A percentile compares a stretch with the other conserved stretches of the same genome.
Evolutionary conservation across 345 rosid genomes (phyloP).

Genomic region (Bruguiera parviflora): DNA sequence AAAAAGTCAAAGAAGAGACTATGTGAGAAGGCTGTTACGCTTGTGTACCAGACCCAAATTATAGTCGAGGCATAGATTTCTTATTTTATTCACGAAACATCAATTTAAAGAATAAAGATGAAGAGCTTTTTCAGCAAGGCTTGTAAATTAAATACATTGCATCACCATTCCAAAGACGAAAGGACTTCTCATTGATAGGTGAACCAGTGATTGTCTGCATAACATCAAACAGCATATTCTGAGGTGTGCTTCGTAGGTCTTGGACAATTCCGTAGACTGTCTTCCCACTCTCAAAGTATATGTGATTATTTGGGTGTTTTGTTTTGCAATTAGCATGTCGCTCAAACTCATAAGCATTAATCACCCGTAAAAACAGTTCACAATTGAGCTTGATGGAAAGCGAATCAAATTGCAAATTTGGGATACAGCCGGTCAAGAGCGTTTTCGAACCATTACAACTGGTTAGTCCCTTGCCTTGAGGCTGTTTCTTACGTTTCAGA

Average conservation of each 20-base stretch:
- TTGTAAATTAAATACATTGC: neutral
- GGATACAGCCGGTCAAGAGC: slow-evolving; percentile 68
- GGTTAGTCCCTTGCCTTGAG: slow-evolving; percentile 22
- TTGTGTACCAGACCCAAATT: neutral
- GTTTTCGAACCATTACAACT: slow-evolving; percentile 54
- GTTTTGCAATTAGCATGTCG: slow-evolving; percentile 32
- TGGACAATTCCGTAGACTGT: slow-evolving; percentile 57
- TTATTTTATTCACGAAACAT: too few relatives aligned
- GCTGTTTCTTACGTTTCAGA: neutral
- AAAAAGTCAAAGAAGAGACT: slow-evolving; percentile 4
- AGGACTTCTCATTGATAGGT: slow-evolving; percentile 51
- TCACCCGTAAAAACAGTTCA: slow-evolving; percentile 30
- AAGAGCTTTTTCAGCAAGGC: slow-evolving; percentile 9
- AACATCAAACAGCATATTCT: slow-evolving; percentile 48
- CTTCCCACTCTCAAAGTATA: slow-evolving; percentile 60
- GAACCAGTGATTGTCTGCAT: slow-evolving; percentile 56
- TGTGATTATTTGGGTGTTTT: slow-evolving; percentile 53
- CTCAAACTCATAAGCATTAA: slow-evolving; percentile 60
- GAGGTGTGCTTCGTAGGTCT: slow-evolving; percentile 59
- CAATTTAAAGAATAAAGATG: neutral
- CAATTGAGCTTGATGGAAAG: slow-evolving; percentile 69
- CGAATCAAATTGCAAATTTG: slow-evolving; percentile 73
- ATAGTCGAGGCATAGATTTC: too few relatives aligned
- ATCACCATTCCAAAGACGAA: slow-evolving; percentile 57
- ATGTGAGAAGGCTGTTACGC: neutral